Evolutionary conservation across 306 rosid species (phyloP).

Genomic region (Erythrophleum fordii): DNA sequence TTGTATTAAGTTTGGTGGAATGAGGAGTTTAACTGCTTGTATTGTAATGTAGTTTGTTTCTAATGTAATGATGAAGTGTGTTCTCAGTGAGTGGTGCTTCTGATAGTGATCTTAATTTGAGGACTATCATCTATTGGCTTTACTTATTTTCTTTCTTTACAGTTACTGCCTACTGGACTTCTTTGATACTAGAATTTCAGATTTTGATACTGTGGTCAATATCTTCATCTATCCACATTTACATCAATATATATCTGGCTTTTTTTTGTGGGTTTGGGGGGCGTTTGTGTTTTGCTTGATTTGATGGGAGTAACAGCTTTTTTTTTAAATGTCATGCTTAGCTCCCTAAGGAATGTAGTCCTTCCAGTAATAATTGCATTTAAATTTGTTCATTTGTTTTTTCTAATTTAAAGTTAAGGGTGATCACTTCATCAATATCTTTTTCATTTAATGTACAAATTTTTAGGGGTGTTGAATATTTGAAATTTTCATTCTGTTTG

Average conservation of each 20-base stretch:
- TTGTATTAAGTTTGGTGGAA: too few relatives aligned
- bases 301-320: neutral
- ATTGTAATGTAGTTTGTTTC: too few relatives aligned
- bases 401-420: neutral
- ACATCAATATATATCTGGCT: neutral
- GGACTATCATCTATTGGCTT: too few relatives aligned
- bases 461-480: constrained; percentile 9
- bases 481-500: constrained; percentile 23
- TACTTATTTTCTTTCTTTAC: too few relatives aligned
- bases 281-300: neutral
- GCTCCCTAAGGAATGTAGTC: neutral
- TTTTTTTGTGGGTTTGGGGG: too few relatives aligned
- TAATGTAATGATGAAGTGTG: too few relatives aligned
- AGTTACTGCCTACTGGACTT: too few relatives aligned
- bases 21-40: too few relatives aligned
- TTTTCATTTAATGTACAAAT: neutral
- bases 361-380: constrained; percentile 1
- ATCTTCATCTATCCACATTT: neutral
- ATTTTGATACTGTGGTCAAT: neutral
- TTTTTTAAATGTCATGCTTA: neutral
- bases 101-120: too few relatives aligned
- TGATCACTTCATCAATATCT: neutral
- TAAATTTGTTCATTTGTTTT: neutral
- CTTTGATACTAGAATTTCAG: neutral
- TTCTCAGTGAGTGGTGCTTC: too few relatives aligned